Base-by-base conservation (phyloP, 805 yeast species). In the Starmerella roubikii region DNA sequence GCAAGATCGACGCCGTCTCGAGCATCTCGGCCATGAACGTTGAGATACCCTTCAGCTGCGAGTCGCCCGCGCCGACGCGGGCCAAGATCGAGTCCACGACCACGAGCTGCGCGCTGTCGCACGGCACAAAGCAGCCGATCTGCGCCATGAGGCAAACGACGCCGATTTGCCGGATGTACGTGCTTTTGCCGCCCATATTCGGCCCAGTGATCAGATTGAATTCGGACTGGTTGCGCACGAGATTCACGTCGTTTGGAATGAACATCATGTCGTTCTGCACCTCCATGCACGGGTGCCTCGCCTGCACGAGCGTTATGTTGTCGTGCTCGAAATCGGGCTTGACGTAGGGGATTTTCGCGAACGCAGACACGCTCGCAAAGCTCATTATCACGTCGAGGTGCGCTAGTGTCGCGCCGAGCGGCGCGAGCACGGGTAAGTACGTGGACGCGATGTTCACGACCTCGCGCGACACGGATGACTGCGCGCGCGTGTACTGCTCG, bases 41-140 rank as follows among this genome's bases (percentile, higher is more conserved):
- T 0, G 97, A 86, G 22, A 91, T 83, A 20, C 98, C 98, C 59
- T 88, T 86, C 54, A 91, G 67, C 60, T 91, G 98, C 0, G 96
- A 88, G 57, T 91, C 98, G 11, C 96, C 93, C 2, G 98, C 97
- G 10, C 98, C 98, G n/a, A 91, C 95, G 54, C 98, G 74, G 12
- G 97, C 93, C 43, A 91, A 68, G 4, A 91, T 78, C 2, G 94
- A 84, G 60, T 91, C 98, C 45, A 88, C 84, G 2, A 91, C 66
- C 11, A 84, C 75, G 20, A 91, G 57, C 51, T 83, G 86, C 0
- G 95, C 86, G 25, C 67, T 75, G 11, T 64, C 62, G 44, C 79
- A 78, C 2, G 98, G 98, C 9, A 83, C 69, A 54, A 64, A 80
- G 48, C 82, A 70, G 0, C 94, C 94, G 6, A 80, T 65, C 56